Evolutionary conservation across 768 basidiomycete species (phyloP).

Genomic region (Boletus speciosus): DNA sequence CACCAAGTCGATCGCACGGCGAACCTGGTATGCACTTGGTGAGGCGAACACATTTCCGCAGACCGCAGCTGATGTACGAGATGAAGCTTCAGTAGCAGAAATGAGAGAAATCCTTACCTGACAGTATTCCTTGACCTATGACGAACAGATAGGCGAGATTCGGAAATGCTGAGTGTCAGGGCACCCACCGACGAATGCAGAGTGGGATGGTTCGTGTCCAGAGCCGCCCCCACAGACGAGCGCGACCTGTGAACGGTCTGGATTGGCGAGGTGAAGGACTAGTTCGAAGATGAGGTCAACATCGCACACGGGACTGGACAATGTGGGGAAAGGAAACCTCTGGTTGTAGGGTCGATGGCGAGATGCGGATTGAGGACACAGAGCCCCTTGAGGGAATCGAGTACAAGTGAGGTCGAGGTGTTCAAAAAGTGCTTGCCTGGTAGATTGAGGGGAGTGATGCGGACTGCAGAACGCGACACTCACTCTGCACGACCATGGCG

Average conservation of each 20-base stretch:
- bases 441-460: neutral
- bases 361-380: conserved; percentile 69
- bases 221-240: conserved; percentile 82
- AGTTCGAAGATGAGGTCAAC: neutral
- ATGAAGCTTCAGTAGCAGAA: neutral
- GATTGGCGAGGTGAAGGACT: conserved; percentile 64
- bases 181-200: conserved; percentile 77
- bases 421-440: conserved; percentile 75
- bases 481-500: neutral
- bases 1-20: conserved; percentile 73
- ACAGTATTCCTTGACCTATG: conserved; percentile 72
- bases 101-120: conserved; percentile 40
- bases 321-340: conserved; percentile 44
- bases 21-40: conserved; percentile 82
- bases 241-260: conserved; percentile 63
- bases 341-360: conserved; percentile 64
- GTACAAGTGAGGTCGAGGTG: conserved; percentile 61
- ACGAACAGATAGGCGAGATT: neutral
- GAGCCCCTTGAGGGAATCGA: conserved; percentile 75
- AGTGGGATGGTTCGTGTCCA: conserved; percentile 90
- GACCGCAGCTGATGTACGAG: conserved; percentile 55
- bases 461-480: neutral
- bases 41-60: conserved; percentile 90
- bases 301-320: too few species aligned
- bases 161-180: neutral